Percentiles rank a stretch among this genome's conserved stretches.
Evolutionary conservation across 2,329 filamentous ascomycete species (phyloP).

Genomic region (Stagonosporopsis tanaceti): DNA sequence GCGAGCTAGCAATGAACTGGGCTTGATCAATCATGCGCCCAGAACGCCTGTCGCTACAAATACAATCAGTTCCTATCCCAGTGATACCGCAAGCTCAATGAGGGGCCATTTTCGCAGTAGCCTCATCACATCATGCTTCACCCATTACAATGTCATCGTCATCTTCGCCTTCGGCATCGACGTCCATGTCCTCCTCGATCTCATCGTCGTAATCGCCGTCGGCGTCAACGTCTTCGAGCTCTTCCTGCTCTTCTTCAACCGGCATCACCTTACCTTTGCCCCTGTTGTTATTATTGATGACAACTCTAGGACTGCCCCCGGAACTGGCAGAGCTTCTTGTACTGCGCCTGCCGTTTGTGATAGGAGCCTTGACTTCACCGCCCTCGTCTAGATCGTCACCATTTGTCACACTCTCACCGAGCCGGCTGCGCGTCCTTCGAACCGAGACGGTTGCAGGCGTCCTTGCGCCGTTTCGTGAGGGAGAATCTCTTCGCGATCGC

Average conservation of each 20-base stretch:
- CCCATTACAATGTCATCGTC: slow-evolving; percentile 44
- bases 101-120: background rate
- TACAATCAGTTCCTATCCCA: background rate
- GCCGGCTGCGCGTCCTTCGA: slow-evolving; percentile 54
- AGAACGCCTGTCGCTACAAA: slow-evolving; percentile 17
- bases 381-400: slow-evolving; percentile 44
- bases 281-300: slow-evolving; percentile 29
- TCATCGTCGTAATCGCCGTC: slow-evolving; percentile 35
- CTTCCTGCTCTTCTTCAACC: slow-evolving; percentile 44
- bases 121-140: slow-evolving; percentile 19
- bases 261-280: slow-evolving; percentile 37
- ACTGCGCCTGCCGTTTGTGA: slow-evolving; percentile 37
- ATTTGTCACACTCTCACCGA: slow-evolving; percentile 52
- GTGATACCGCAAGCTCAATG: background rate
- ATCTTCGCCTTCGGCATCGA: slow-evolving; percentile 38
- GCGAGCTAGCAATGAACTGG: background rate
- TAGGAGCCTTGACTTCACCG: slow-evolving; percentile 38
- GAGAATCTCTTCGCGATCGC: slow-evolving; percentile 40
- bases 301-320: slow-evolving; percentile 34
- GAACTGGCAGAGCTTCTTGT: slow-evolving; percentile 43
- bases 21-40: background rate
- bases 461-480: slow-evolving; percentile 40
- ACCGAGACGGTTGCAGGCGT: slow-evolving; percentile 42
- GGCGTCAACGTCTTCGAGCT: slow-evolving; percentile 40
- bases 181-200: slow-evolving; percentile 28